Conservation (phyloP, 257 asterid species). For the Plantago major region DNA sequence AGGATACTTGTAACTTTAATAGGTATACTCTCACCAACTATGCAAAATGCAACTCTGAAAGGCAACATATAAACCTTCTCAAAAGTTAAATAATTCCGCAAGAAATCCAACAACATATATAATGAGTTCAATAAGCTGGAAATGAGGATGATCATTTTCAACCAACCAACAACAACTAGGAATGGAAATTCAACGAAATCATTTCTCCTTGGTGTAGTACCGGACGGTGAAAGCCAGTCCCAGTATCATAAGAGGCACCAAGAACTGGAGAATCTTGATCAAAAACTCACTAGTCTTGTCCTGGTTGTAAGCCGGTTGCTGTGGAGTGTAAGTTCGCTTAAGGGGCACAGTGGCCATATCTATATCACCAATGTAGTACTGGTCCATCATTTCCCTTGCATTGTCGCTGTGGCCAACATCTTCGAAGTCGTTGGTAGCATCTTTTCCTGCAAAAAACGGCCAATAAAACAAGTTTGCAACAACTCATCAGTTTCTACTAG, state of each 20-base stretch:
- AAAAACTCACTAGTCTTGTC: constrained; percentile 56
- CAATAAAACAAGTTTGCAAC: background rate
- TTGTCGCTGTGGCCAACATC: constrained; percentile 80
- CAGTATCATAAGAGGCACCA: constrained; percentile 73
- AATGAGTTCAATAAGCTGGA: background rate
- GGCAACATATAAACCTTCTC: too few relatives aligned
- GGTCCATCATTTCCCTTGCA: constrained; percentile 60
- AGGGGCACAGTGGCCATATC: constrained; percentile 58
- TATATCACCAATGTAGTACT: constrained; percentile 63
- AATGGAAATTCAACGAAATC: constrained; percentile 8
- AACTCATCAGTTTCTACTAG: background rate
- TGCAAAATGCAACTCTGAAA: too few relatives aligned
- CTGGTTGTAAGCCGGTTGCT: constrained; percentile 34
- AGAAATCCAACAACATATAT: too few relatives aligned
- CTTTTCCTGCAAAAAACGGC: constrained; percentile 53
- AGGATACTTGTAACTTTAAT: too few relatives aligned
- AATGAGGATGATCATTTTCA: background rate
- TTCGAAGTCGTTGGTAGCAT: constrained; percentile 78
- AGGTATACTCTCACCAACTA: too few relatives aligned
- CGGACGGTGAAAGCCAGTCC: constrained; percentile 73
- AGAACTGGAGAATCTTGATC: constrained; percentile 67
- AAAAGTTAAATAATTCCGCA: too few relatives aligned
- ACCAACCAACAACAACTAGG: constrained; percentile 13
- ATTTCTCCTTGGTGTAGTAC: constrained; percentile 72
- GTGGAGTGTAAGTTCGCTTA: constrained; percentile 44